Conservation (phyloP, 805 yeast species). For the Pichia phayaonensis region DNA sequence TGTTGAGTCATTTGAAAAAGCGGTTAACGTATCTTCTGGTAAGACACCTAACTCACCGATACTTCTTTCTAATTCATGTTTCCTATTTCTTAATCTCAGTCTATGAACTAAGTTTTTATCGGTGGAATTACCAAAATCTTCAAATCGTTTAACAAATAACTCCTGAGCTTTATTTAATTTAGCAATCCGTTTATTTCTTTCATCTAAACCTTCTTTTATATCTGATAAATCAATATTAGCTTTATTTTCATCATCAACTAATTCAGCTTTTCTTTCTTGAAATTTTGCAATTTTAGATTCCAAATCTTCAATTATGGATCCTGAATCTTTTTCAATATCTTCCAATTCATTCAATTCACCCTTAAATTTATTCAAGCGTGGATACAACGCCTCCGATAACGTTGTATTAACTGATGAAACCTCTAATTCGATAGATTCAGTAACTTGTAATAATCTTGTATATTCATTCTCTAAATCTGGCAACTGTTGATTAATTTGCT, state of each 20-base stretch:
- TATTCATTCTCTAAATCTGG: constrained; percentile 34
- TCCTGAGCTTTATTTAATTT: constrained; percentile 53
- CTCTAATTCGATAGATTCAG: constrained; percentile 40
- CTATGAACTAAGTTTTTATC: constrained; percentile 62
- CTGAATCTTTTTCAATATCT: not conserved
- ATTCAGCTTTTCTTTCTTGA: constrained; percentile 12
- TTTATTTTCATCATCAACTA: constrained; percentile 24
- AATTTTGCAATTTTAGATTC: constrained; percentile 20
- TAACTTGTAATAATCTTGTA: constrained; percentile 31
- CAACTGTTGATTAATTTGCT: constrained; percentile 29
- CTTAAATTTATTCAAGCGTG: constrained; percentile 3
- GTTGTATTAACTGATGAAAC: constrained; percentile 46
- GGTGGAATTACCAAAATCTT: constrained; percentile 50
- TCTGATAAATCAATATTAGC: constrained; percentile 32
- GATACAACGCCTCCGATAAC: constrained; percentile 32
- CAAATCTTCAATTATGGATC: constrained; percentile 2
- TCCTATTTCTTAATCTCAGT: constrained; percentile 47
- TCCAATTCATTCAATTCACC: constrained; percentile 22
- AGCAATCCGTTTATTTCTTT: constrained; percentile 33
- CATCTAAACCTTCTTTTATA: constrained; percentile 26
- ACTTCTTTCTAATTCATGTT: constrained; percentile 64
- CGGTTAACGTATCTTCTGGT: constrained; percentile 73
- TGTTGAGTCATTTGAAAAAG: constrained; percentile 36
- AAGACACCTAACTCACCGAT: constrained; percentile 82
- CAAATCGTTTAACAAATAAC: constrained; percentile 45